These are phyloP conservation scores for Populus pruinosa DNA, from an alignment of 345 rosid species.

Conservation along the genomic window DNA sequence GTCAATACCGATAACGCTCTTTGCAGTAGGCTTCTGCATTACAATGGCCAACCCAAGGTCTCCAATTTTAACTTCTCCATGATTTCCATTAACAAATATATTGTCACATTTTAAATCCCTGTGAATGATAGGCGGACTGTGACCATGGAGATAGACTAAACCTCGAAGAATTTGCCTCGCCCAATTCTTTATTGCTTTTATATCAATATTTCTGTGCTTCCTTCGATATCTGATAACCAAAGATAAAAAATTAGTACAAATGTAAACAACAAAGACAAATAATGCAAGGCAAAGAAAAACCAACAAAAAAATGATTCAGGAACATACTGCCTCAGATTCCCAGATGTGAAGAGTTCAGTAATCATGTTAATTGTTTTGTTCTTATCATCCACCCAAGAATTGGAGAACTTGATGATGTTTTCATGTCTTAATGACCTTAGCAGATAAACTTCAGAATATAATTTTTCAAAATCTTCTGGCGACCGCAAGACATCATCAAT, in stretches of 20 bases:
- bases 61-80: conserved; percentile 92
- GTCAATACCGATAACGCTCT: conserved; percentile 69
- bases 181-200: conserved; percentile 91
- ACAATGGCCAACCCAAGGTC: conserved; percentile 84
- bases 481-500: conserved; percentile 69
- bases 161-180: conserved; percentile 82
- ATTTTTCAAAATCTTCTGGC: conserved; percentile 63
- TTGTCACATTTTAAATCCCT: conserved; percentile 94
- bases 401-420: conserved; percentile 62
- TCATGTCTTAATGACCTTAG: conserved; percentile 69
- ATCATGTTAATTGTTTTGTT: conserved; percentile 78
- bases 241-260: neutral
- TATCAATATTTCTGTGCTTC: conserved; percentile 81
- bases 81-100: conserved; percentile 90
- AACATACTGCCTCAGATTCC: conserved; percentile 62
- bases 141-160: conserved; percentile 79
- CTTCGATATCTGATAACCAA: conserved; percentile 58
- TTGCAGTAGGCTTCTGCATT: conserved; percentile 75
- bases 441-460: conserved; percentile 77
- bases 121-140: conserved; percentile 90
- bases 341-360: conserved; percentile 93
- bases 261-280: neutral
- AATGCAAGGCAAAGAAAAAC: neutral
- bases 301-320: neutral
- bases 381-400: conserved; percentile 83